phyloP scores from a whole-genome alignment of 1,284 basidiomycete genomes.

The Sporisorium exsertum region DNA sequence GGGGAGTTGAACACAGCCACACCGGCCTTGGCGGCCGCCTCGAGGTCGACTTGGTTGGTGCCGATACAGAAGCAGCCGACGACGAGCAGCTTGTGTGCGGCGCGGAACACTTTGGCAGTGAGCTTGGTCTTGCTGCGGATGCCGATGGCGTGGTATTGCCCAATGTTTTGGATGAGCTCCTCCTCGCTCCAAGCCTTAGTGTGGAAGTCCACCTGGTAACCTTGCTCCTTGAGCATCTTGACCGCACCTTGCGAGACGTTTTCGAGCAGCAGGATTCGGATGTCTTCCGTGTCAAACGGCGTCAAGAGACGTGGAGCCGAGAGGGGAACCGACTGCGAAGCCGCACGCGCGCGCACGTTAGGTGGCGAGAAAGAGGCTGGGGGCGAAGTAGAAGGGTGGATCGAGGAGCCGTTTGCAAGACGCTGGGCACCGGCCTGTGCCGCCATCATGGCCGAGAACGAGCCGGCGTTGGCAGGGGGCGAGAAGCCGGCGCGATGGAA shows the following conservation, averaged over 20 bases:
- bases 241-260: conserved; percentile 96
- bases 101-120: conserved; percentile 83
- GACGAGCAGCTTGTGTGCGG: conserved; percentile 78
- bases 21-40: conserved; percentile 84
- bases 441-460: conserved; percentile 64
- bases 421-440: conserved; percentile 48
- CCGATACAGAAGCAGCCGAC: conserved; percentile 99
- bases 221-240: conserved; percentile 81
- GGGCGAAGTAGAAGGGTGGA: conserved; percentile 43
- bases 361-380: conserved; percentile 44
- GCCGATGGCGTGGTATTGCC: conserved; percentile 91
- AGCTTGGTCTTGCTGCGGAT: conserved; percentile 98
- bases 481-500: conserved; percentile 64
- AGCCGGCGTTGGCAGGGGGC: conserved; percentile 54
- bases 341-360: conserved; percentile 32
- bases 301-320: conserved; percentile 61
- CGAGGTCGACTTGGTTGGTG: conserved; percentile 96
- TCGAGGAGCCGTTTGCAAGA: conserved; percentile 38
- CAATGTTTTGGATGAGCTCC: conserved; percentile 88
- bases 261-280: conserved; percentile 83
- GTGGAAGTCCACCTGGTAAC: conserved; percentile 92
- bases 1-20: conserved; percentile 99
- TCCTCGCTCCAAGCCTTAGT: conserved; percentile 89
- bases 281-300: conserved; percentile 65
- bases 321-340: conserved; percentile 44